Evolutionary conservation across 2,329 filamentous ascomycete genomes (phyloP).

Genomic region (Pyricularia pennisetigena): DNA sequence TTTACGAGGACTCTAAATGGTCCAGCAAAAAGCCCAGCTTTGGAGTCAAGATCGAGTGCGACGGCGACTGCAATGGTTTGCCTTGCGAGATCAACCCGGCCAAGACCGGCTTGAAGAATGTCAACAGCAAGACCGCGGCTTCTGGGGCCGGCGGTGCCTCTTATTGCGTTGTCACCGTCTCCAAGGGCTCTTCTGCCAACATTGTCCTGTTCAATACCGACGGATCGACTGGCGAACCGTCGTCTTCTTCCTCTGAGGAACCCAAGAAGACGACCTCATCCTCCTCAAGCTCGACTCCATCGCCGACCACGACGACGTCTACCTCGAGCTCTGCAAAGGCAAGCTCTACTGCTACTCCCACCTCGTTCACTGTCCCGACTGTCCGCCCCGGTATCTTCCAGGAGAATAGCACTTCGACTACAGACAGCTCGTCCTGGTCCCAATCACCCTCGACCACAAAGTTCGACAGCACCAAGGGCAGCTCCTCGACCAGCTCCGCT

Average conservation of each 20-base stretch:
- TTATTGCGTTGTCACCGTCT: constrained; percentile 71
- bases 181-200: constrained; percentile 54
- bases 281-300: constrained; percentile 16
- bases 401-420: constrained; percentile 25
- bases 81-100: constrained; percentile 63
- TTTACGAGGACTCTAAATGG: constrained; percentile 50
- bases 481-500: constrained; percentile 12
- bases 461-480: constrained; percentile 5
- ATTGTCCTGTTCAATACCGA: constrained; percentile 51
- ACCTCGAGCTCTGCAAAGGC: constrained; percentile 10
- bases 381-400: constrained; percentile 41
- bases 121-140: constrained; percentile 43
- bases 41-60: constrained; percentile 62
- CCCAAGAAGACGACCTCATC: constrained; percentile 10
- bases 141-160: constrained; percentile 56
- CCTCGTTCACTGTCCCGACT: constrained; percentile 14
- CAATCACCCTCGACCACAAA: constrained; percentile 2
- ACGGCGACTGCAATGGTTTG: constrained; percentile 58
- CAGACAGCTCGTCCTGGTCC: neutral
- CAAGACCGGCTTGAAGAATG: constrained; percentile 42
- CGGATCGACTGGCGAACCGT: constrained; percentile 22
- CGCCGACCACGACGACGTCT: constrained; percentile 5
- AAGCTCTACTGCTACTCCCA: constrained; percentile 7
- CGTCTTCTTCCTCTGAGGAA: constrained; percentile 7
- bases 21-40: constrained; percentile 50